Percentiles rank a stretch among this genome's conserved stretches.
These are phyloP conservation scores for Cercospora sp. DNA, from an alignment of 2,329 filamentous ascomycete species.

Conservation along the genomic window DNA sequence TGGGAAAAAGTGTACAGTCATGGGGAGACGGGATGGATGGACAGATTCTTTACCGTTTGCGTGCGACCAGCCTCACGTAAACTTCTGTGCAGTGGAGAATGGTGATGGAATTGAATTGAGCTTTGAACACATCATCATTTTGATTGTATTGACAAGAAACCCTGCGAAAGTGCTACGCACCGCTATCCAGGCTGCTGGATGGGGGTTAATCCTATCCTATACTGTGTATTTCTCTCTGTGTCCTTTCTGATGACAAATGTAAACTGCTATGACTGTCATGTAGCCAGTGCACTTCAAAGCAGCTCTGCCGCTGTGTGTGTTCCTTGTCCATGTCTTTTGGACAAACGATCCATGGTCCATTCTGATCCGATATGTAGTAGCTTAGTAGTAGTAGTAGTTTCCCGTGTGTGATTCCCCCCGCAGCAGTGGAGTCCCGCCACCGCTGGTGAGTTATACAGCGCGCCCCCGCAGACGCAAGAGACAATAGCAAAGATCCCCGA, in stretches of 20 bases:
- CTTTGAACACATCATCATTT: background rate
- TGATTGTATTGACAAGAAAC: background rate
- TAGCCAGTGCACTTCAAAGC: background rate
- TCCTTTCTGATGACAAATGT: background rate
- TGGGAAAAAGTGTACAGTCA: background rate
- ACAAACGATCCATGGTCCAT: conserved; percentile 3
- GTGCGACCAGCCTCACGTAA: background rate
- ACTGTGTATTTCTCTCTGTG: background rate
- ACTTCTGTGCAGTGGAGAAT: background rate
- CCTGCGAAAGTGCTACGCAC: background rate
- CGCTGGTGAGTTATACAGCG: background rate
- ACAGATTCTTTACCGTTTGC: background rate
- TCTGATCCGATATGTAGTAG: conserved; percentile 7
- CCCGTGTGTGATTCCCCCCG: background rate
- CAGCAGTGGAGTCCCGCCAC: conserved; percentile 1
- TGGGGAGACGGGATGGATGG: background rate
- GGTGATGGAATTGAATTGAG: background rate
- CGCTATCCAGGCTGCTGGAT: background rate
- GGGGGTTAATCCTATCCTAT: background rate
- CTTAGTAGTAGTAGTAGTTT: background rate
- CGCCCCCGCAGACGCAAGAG: background rate
- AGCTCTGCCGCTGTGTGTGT: background rate
- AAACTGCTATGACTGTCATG: background rate
- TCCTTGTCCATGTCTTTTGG: background rate
- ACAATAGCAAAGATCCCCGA: conserved; percentile 1